Evolutionary conservation across 805 yeast species (phyloP).

Genomic region (Starmera dryadoides): DNA sequence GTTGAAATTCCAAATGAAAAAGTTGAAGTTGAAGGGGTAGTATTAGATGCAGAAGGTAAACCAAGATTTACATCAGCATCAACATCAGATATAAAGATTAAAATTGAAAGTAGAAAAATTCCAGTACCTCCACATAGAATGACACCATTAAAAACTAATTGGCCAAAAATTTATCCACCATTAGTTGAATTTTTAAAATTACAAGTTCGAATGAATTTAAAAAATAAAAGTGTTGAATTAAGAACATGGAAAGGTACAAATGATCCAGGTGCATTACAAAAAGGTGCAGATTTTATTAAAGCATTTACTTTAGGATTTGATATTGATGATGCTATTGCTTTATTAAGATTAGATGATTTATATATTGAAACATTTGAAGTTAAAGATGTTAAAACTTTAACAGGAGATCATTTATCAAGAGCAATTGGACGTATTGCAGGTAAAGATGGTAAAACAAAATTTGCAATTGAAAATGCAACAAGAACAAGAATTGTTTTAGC

Average conservation of each 20-base stretch:
- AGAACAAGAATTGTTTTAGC: conserved; percentile 97
- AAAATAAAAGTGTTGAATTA: conserved; percentile 81
- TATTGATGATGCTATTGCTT: conserved; percentile 93
- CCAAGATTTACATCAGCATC: conserved; percentile 78
- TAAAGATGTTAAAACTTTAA: conserved; percentile 92
- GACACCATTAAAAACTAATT: conserved; percentile 82
- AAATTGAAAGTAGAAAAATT: conserved; percentile 80
- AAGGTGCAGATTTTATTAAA: conserved; percentile 94
- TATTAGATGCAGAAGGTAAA: conserved; percentile 74
- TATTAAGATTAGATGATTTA: conserved; percentile 88
- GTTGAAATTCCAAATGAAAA: conserved; percentile 6
- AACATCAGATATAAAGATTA: conserved; percentile 52
- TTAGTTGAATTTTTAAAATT: conserved; percentile 89
- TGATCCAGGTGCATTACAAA: conserved; percentile 92
- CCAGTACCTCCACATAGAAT: conserved; percentile 96
- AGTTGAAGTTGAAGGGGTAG: conserved; percentile 23
- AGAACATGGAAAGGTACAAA: conserved; percentile 75
- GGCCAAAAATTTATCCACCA: conserved; percentile 96
- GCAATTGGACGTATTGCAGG: conserved; percentile 99
- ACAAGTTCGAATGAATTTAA: conserved; percentile 92
- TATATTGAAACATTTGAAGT: conserved; percentile 96
- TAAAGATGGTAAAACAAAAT: conserved; percentile 97
- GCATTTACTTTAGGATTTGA: conserved; percentile 97
- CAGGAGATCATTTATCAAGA: conserved; percentile 95
- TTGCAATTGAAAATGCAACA: conserved; percentile 97